phyloP scores from a whole-genome alignment of 345 rosid species.

The Salix suchowensis region DNA sequence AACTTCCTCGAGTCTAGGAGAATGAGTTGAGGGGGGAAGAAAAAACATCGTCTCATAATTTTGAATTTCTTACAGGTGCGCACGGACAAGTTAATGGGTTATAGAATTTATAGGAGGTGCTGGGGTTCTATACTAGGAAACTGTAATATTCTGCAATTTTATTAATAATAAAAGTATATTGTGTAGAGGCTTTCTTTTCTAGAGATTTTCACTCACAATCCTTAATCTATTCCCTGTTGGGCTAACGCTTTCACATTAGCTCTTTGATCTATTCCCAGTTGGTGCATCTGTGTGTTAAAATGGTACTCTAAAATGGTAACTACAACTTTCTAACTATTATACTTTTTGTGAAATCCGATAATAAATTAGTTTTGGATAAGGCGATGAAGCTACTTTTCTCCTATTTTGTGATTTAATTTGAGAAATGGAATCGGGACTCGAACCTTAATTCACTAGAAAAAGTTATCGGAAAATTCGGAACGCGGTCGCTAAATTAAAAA shows the following conservation, averaged over 20 bases:
- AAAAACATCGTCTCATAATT: not conserved
- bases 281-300: too few species aligned
- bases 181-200: not conserved
- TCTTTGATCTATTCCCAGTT: too few species aligned
- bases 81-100: not conserved
- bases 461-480: too few species aligned
- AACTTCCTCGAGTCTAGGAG: conserved; percentile 31
- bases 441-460: too few species aligned
- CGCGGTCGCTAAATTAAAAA: too few species aligned
- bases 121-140: not conserved
- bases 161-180: not conserved
- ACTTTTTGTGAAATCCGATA: too few species aligned
- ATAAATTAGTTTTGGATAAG: too few species aligned
- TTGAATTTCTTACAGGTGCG: not conserved
- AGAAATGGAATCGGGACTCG: too few species aligned
- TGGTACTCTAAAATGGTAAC: too few species aligned
- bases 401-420: too few species aligned
- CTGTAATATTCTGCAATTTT: not conserved
- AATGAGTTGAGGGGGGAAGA: not conserved
- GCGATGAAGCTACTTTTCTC: too few species aligned
- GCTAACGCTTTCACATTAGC: not conserved
- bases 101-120: not conserved
- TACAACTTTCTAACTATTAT: too few species aligned
- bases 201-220: not conserved
- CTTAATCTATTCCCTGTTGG: not conserved